Base-by-base conservation (phyloP, 164 flowering plant genomes). In the Protea cynaroides region DNA sequence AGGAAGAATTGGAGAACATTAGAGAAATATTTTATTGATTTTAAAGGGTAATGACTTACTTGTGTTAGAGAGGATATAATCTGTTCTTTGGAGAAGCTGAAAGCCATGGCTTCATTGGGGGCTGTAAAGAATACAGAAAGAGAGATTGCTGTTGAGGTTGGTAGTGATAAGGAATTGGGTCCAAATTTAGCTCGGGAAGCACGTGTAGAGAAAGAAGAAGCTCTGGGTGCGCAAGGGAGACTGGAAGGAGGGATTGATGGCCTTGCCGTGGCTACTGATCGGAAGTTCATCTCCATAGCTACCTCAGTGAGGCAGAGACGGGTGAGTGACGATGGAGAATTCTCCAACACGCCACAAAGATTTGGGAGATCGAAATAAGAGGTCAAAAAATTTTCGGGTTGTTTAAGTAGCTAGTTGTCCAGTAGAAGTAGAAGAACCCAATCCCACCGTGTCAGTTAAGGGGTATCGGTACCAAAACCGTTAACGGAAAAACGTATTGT, bases 11-110 rank as follows among this genome's bases (percentile, higher is more conserved):
- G 40, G 25, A 8, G 38, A 12, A 1, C 44, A 46, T 10, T 21
- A 49, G 18, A 25, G 21, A 51, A 49, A 25, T 49, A 49, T 15
- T 49, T 15, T 14, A 49, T 13, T 23, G 25, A 19, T 23, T 11
- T 24, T 22, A 8, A 58, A 22, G 18, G 25, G 51, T 19, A 36
- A 14, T 14, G 18, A 13, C 21, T 67, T 78, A 89, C 98, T 67
- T 84, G 77, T 23, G 80, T 83, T 66, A 92, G 76, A 34, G 94
- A 78, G 7, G 88, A 82, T 74, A 84, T 83, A 55, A 92, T 84
- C 74, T 92, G 83, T 50, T 92, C 97, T 64, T 86, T 89, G 73
- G 87, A 61, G 61, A 90, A 58, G 59, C 67, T 66, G 62, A 81
- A 61, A 56, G 97, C 96, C 37, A 76, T 81, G 69, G 94, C 86